Percentiles rank a stretch among this genome's conserved stretches.
phyloP scores from a whole-genome alignment of 345 rosid genomes.

The Brassica napus region DNA sequence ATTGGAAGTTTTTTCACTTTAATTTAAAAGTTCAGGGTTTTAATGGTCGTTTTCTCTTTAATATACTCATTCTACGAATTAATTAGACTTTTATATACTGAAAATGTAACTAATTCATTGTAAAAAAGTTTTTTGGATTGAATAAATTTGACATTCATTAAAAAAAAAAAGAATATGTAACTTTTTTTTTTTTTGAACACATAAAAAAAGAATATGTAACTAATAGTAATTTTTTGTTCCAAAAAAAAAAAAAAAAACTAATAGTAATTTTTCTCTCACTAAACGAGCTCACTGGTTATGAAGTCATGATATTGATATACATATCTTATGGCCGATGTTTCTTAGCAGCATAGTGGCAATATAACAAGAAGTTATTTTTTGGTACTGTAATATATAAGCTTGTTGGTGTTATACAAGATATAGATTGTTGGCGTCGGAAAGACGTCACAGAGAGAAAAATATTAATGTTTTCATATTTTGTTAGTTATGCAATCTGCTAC shows the following conservation, averaged over 20 bases:
- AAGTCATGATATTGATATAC: constrained; percentile 3
- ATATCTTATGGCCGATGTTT: neutral
- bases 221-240: no score
- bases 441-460: neutral
- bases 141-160: no score
- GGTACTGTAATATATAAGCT: neutral
- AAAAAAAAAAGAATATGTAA: no score
- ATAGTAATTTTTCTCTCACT: neutral
- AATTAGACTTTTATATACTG: neutral
- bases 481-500: neutral
- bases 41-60: neutral
- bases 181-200: no score
- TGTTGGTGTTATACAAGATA: neutral
- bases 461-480: neutral
- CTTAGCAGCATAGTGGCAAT: neutral
- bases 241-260: no score
- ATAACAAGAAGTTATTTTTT: neutral
- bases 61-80: neutral
- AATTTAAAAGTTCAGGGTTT: no score
- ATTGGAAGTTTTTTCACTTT: no score
- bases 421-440: neutral
- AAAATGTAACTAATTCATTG: neutral
- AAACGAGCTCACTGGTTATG: constrained; percentile 4
- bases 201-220: no score
- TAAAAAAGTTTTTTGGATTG: no score